Evolutionary conservation across 192 early-diverging fungal genomes (phyloP).

Genomic region (Chytriomyces confervae): DNA sequence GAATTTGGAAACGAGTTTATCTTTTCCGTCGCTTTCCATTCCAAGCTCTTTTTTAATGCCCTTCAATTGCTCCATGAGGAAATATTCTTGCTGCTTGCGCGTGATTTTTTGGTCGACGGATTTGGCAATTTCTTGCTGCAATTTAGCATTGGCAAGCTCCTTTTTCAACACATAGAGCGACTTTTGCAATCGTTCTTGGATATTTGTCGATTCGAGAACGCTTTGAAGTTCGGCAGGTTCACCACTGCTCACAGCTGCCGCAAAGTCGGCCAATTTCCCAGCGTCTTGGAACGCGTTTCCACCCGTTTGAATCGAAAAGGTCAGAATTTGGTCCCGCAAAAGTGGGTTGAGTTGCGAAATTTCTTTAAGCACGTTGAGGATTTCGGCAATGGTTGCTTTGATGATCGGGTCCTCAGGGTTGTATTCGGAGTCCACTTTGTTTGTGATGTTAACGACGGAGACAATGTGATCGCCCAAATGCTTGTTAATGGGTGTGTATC

Average conservation of each 20-base stretch:
- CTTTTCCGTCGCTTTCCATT: conserved; percentile 97
- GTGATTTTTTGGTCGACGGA: conserved; percentile 98
- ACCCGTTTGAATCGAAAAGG: conserved; percentile 95
- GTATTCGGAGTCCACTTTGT: conserved; percentile 83
- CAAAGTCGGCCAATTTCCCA: conserved; percentile 95
- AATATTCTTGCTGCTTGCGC: conserved; percentile 97
- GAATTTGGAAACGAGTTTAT: conserved; percentile 95
- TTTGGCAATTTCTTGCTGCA: conserved; percentile 97
- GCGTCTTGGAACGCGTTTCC: conserved; percentile 96
- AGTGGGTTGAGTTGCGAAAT: conserved; percentile 93
- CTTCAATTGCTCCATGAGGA: conserved; percentile 99
- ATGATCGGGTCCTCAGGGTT: conserved; percentile 84
- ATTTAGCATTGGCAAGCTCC: conserved; percentile 95
- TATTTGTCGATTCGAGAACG: conserved; percentile 84
- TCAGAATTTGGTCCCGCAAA: conserved; percentile 97
- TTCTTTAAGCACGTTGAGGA: conserved; percentile 95
- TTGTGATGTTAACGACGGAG: conserved; percentile 87
- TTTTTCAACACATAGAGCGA: conserved; percentile 94
- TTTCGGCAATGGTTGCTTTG: conserved; percentile 92
- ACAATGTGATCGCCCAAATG: conserved; percentile 70
- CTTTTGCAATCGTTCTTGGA: conserved; percentile 92
- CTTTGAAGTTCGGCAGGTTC: conserved; percentile 92
- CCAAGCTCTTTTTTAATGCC: conserved; percentile 99
- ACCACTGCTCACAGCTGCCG: conserved; percentile 92
- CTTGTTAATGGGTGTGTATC: conserved; percentile 49